Conservation (phyloP, 441 rosid genomes). For the Pelargonium fulgidum region DNA sequence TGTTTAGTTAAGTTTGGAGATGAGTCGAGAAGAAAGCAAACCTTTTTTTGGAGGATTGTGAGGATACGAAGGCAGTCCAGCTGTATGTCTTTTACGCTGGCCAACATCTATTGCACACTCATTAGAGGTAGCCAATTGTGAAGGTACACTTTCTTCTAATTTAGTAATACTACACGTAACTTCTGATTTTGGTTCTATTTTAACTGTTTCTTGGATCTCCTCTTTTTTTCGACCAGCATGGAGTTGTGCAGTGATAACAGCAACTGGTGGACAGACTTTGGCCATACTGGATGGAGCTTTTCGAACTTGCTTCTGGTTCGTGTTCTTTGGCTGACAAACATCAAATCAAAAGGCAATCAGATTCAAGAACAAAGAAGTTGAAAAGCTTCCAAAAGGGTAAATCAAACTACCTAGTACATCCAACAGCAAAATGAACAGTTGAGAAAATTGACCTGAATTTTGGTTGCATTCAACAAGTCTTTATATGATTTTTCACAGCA, state of each 20-base stretch:
- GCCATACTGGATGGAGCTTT: constrained; percentile 27
- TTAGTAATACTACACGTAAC: constrained; percentile 12
- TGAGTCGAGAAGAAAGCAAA: constrained; percentile 18
- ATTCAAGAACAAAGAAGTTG: constrained; percentile 1
- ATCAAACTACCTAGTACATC: constrained; percentile 2
- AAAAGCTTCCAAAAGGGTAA: constrained; percentile 5
- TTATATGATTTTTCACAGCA: constrained; percentile 35
- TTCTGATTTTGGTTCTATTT: constrained; percentile 21
- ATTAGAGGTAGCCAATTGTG: constrained; percentile 15
- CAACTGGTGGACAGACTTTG: constrained; percentile 33
- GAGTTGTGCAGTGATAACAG: constrained; percentile 21
- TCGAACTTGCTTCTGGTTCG: constrained; percentile 27
- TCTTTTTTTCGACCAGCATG: constrained; percentile 25
- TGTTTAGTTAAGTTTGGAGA: not conserved
- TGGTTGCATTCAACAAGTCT: constrained; percentile 43
- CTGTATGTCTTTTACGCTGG: constrained; percentile 22
- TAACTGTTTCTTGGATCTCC: constrained; percentile 19
- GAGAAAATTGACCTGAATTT: constrained; percentile 42
- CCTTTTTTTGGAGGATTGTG: constrained; percentile 30
- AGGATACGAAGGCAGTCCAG: constrained; percentile 20
- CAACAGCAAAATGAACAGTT: not conserved
- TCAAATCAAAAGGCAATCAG: constrained; percentile 10
- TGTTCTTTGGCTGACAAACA: constrained; percentile 36
- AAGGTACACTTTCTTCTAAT: constrained; percentile 24
- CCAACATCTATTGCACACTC: constrained; percentile 18